Evolutionary conservation across 2,329 filamentous ascomycete species (phyloP).

Genomic region (Fusarium guadeloupense): DNA sequence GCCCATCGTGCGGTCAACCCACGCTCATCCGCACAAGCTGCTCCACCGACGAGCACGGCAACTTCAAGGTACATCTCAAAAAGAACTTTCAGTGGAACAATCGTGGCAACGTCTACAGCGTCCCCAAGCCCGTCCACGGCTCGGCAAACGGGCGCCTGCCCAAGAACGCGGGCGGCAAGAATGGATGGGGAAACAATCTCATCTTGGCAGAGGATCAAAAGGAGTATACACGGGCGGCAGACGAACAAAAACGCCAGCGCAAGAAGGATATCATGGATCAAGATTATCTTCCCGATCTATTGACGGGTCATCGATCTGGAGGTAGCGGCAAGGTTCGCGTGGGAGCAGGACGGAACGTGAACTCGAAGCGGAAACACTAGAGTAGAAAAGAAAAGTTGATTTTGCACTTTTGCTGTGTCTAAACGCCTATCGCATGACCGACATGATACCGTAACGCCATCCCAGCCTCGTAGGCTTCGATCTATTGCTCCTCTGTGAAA

Average conservation of each 20-base stretch:
- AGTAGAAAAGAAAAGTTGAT: slow-evolving; percentile 21
- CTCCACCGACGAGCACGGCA: slow-evolving; percentile 81
- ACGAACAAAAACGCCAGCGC: slow-evolving; percentile 71
- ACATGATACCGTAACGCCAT: slow-evolving; percentile 33
- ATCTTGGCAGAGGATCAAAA: slow-evolving; percentile 96
- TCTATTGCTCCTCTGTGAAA: slow-evolving; percentile 37
- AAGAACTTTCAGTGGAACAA: slow-evolving; percentile 97
- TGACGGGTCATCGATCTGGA: slow-evolving; percentile 79
- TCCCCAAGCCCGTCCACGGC: slow-evolving; percentile 89
- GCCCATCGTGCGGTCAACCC: slow-evolving; percentile 86
- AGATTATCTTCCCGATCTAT: slow-evolving; percentile 85
- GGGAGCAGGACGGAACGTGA: slow-evolving; percentile 87
- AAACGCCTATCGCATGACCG: slow-evolving; percentile 27
- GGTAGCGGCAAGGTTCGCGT: slow-evolving; percentile 76
- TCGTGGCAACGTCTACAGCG: slow-evolving; percentile 88
- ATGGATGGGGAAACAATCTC: slow-evolving; percentile 84
- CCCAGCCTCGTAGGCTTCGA: background rate
- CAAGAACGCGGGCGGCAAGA: slow-evolving; percentile 78
- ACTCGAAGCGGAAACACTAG: slow-evolving; percentile 73
- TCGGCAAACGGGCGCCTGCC: slow-evolving; percentile 78
- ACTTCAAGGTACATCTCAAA: slow-evolving; percentile 88
- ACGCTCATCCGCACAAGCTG: slow-evolving; percentile 87
- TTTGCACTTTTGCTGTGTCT: slow-evolving; percentile 25
- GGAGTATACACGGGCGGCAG: slow-evolving; percentile 76
- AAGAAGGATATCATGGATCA: slow-evolving; percentile 92